These are phyloP conservation scores for Pseudogymnoascus sp. DNA, from an alignment of 2,329 filamentous ascomycete genomes.

Conservation along the genomic window DNA sequence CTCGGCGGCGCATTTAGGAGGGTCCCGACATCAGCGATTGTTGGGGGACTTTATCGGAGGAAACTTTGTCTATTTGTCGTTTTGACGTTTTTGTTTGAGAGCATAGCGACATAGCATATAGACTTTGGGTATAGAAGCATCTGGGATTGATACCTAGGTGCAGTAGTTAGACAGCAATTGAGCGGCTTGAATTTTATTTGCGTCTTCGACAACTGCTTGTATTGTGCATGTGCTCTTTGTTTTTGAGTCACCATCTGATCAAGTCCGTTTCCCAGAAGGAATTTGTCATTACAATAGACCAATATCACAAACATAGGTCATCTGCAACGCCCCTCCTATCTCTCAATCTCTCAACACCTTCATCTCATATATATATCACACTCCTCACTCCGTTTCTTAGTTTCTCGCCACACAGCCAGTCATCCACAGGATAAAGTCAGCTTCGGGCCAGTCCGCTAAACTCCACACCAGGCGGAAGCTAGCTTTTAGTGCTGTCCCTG, in stretches of 20 bases:
- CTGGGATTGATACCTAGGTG: background rate
- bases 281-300: background rate
- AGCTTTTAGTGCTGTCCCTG: background rate
- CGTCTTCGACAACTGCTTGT: background rate
- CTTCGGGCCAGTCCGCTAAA: background rate
- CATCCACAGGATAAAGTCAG: background rate
- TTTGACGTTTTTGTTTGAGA: background rate
- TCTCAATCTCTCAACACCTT: background rate
- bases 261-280: background rate
- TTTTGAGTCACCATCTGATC: background rate
- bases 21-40: background rate
- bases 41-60: background rate
- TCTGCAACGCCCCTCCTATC: background rate
- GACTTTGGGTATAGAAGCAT: background rate
- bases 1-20: background rate
- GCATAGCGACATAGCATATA: slow-evolving; percentile 6
- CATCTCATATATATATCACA: background rate
- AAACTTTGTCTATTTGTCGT: background rate
- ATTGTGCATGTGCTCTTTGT: background rate
- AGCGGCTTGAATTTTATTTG: background rate
- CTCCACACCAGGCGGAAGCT: background rate
- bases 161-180: slow-evolving; percentile 7
- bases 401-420: background rate
- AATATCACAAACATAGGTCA: background rate
- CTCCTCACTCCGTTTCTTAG: background rate